Percentiles rank a stretch among this genome's conserved stretches.
phyloP scores from a whole-genome alignment of 1,284 basidiomycete genomes.

The Acaromyces ingoldii region DNA sequence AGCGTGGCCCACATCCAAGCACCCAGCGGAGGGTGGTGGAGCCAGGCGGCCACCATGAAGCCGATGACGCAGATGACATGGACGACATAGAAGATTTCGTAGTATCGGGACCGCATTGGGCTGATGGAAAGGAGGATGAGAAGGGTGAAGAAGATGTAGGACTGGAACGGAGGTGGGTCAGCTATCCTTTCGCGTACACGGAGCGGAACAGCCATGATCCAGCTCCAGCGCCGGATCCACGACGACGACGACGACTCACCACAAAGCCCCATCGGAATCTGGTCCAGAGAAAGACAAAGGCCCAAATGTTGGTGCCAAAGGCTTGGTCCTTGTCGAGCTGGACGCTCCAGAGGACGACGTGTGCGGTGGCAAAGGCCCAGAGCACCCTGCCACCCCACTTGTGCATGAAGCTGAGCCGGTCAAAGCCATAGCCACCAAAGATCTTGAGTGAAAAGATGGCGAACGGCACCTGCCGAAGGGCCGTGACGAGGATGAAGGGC shows the following conservation, averaged over 20 bases:
- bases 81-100: conserved; percentile 70
- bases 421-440: conserved; percentile 67
- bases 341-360: conserved; percentile 71
- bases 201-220: too few species aligned
- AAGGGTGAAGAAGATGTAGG: conserved; percentile 66
- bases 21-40: conserved; percentile 57
- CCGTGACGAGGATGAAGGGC: conserved; percentile 70
- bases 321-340: conserved; percentile 60
- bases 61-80: conserved; percentile 59
- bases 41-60: conserved; percentile 45
- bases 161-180: conserved; percentile 7
- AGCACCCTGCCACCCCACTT: conserved; percentile 69
- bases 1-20: conserved; percentile 61
- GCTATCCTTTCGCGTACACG: too few species aligned
- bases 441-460: conserved; percentile 70
- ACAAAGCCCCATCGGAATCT: conserved; percentile 71
- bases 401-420: conserved; percentile 70
- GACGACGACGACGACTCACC: conserved; percentile 59
- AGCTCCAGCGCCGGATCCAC: too few species aligned
- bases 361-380: conserved; percentile 66
- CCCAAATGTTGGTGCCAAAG: conserved; percentile 59
- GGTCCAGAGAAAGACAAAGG: conserved; percentile 63
- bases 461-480: conserved; percentile 74
- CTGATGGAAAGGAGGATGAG: conserved; percentile 64
- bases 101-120: conserved; percentile 64